Conservation (phyloP, 1,284 basidiomycete genomes). For the Cryptococcus maquisensis region DNA sequence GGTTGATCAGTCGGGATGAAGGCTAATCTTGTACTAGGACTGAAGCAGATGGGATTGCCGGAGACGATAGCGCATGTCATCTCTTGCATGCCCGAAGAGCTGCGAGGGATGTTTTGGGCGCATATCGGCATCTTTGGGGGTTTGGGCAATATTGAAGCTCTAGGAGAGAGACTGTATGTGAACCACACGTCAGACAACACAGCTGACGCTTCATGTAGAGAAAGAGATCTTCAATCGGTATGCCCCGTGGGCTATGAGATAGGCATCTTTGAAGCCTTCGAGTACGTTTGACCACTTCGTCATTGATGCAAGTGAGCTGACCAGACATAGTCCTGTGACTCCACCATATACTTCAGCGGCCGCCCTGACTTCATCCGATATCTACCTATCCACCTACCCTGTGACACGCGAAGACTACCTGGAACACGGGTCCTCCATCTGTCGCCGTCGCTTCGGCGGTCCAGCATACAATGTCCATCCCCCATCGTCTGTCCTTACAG, state of each 20-base stretch:
- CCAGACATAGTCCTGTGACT: conserved; percentile 59
- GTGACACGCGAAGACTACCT: conserved; percentile 76
- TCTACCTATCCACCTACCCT: conserved; percentile 54
- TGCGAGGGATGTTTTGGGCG: conserved; percentile 88
- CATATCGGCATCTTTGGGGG: conserved; percentile 89
- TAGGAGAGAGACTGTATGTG: conserved; percentile 65
- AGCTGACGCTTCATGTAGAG: conserved; percentile 31
- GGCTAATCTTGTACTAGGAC: conserved; percentile 52
- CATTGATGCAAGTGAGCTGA: not conserved
- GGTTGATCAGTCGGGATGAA: not conserved
- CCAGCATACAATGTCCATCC: conserved; percentile 39
- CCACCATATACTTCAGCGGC: conserved; percentile 68
- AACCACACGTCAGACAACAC: not conserved
- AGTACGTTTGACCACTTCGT: conserved; percentile 55
- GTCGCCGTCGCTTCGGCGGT: conserved; percentile 51
- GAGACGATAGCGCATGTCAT: conserved; percentile 72
- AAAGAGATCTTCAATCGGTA: conserved; percentile 65
- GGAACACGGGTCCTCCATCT: conserved; percentile 70
- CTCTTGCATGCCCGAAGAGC: conserved; percentile 63
- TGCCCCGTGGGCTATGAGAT: conserved; percentile 74
- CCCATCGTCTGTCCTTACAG: conserved; percentile 14
- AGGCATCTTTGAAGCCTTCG: conserved; percentile 62
- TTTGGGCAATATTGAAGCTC: conserved; percentile 67
- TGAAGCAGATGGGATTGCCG: conserved; percentile 74
- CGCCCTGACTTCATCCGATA: conserved; percentile 57